Conservation (phyloP, 306 rosid genomes). For the peach (Prunus persica) region DNA sequence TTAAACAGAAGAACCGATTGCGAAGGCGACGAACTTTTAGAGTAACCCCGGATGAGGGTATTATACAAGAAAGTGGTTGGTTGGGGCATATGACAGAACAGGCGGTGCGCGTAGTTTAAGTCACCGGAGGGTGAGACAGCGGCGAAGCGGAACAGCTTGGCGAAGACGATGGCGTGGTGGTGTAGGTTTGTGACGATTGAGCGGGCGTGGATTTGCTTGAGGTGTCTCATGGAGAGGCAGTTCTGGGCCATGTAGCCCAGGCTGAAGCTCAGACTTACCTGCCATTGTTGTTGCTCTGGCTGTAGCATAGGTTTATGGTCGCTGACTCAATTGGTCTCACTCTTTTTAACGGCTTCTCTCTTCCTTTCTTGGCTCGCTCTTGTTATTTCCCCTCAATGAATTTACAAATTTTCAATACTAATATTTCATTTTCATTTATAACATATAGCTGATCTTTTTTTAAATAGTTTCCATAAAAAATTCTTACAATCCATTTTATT, state of each 20-base stretch:
- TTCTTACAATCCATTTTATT: too few species aligned
- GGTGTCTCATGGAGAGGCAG: conserved; percentile 48
- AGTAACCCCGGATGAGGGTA: conserved; percentile 52
- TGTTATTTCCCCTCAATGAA: background rate
- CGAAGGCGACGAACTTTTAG: conserved; percentile 35
- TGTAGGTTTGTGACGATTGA: conserved; percentile 39
- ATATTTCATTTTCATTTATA: too few species aligned
- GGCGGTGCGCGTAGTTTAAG: conserved; percentile 45
- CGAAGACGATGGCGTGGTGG: conserved; percentile 43
- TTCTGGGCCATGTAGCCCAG: conserved; percentile 42
- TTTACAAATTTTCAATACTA: too few species aligned
- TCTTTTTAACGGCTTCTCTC: background rate
- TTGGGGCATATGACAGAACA: conserved; percentile 48
- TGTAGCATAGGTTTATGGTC: background rate
- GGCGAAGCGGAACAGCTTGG: conserved; percentile 60
- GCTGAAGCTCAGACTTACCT: conserved; percentile 7
- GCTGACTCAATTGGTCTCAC: background rate
- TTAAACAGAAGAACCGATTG: conserved; percentile 40
- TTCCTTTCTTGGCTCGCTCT: too few species aligned
- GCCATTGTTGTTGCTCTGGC: conserved; percentile 27
- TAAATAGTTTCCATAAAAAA: too few species aligned
- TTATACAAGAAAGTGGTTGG: conserved; percentile 60
- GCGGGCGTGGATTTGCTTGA: conserved; percentile 50
- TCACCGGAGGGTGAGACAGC: conserved; percentile 57
- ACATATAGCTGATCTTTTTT: too few species aligned